phyloP scores from a whole-genome alignment of 768 basidiomycete species.

The Suillus plorans region DNA sequence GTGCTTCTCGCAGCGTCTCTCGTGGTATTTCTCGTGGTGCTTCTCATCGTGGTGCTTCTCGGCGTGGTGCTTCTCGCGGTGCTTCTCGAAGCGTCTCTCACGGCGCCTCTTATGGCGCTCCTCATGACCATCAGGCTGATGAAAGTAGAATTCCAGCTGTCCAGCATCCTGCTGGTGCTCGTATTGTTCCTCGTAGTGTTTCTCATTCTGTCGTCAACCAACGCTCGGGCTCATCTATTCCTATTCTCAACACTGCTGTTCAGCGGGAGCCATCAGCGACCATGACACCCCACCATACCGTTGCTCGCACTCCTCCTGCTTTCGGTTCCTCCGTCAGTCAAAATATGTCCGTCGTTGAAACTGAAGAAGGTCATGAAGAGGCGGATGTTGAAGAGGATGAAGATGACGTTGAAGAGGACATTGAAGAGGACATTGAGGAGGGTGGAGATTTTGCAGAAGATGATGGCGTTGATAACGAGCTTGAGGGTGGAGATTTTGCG shows the following conservation, averaged over 20 bases:
- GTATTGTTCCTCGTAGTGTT: neutral
- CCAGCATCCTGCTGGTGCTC: neutral
- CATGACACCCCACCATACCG: neutral
- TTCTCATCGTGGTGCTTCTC: too few relatives aligned
- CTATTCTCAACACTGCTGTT: neutral
- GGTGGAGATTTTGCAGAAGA: neutral
- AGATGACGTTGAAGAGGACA: neutral
- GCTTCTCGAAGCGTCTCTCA: neutral
- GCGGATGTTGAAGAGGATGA: neutral
- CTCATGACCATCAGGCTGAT: neutral
- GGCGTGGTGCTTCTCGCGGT: too few relatives aligned
- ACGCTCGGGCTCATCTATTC: neutral
- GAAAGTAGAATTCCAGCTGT: neutral
- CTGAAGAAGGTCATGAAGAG: neutral
- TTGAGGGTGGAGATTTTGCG: too few relatives aligned
- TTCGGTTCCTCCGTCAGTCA: neutral
- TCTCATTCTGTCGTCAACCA: neutral
- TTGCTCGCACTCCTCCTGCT: neutral
- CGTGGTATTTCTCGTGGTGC: too few relatives aligned
- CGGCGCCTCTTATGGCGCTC: neutral
- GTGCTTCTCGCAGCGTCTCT: too few relatives aligned
- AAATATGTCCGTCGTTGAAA: neutral
- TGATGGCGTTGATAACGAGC: neutral
- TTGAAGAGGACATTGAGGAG: neutral
- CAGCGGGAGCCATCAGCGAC: neutral